A percentile compares a stretch with the other conserved stretches of the same genome.
Evolutionary conservation across 306 rosid species (phyloP).

Genomic region (Rosa persica): DNA sequence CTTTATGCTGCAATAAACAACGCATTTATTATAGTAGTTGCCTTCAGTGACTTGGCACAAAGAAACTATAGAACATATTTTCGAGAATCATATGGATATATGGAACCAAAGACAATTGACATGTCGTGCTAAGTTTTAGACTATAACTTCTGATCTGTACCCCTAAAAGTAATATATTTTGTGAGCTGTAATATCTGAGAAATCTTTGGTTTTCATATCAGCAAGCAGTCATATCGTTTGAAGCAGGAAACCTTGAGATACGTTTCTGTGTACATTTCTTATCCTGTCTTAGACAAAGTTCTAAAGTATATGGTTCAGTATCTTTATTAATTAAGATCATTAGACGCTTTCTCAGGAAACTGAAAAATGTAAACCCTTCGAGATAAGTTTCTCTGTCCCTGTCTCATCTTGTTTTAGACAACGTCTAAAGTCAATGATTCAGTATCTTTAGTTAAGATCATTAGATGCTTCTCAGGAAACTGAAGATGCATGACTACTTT

Average conservation of each 20-base stretch:
- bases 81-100: neutral
- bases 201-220: constrained; percentile 1
- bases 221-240: neutral
- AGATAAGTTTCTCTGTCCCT: neutral
- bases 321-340: neutral
- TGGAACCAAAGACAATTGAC: neutral
- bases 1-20: constrained; percentile 63
- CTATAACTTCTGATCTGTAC: neutral
- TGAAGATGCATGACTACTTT: neutral
- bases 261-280: neutral
- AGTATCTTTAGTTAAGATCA: neutral
- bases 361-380: neutral
- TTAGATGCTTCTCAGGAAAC: neutral
- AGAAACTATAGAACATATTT: neutral
- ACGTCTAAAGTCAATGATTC: neutral
- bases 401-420: neutral
- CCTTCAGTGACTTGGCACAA: neutral
- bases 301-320: neutral
- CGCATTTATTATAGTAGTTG: constrained; percentile 28
- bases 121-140: neutral
- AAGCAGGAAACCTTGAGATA: neutral
- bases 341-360: neutral
- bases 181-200: neutral
- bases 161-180: neutral
- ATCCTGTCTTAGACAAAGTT: constrained; percentile 1